Percentiles rank a stretch among this genome's conserved stretches.
phyloP scores from a whole-genome alignment of 2,329 filamentous ascomycete genomes.

The Aspergillus eucalypticola region DNA sequence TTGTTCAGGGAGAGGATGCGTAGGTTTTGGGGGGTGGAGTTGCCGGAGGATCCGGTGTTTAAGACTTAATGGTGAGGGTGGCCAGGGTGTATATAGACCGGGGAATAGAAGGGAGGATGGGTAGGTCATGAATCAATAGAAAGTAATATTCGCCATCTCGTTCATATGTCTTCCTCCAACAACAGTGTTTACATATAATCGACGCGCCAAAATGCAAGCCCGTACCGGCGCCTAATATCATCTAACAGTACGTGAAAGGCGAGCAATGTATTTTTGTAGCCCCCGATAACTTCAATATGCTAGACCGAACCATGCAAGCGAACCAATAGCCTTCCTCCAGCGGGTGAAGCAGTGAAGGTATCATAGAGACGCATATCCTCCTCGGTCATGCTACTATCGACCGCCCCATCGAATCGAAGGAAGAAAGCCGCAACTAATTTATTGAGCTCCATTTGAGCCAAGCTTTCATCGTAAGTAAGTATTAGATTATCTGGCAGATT shows the following conservation, averaged over 20 bases:
- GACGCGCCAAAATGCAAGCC: too few species aligned
- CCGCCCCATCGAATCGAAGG: neutral
- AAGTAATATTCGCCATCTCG: too few species aligned
- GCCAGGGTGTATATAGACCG: neutral
- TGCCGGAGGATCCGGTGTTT: neutral
- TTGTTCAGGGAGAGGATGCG: slow-evolving; percentile 1
- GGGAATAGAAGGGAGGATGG: too few species aligned
- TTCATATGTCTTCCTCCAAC: too few species aligned
- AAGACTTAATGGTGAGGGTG: neutral
- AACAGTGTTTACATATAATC: too few species aligned
- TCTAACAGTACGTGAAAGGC: neutral
- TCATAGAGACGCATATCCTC: neutral
- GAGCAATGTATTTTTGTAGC: neutral
- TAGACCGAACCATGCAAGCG: neutral
- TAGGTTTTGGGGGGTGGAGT: neutral
- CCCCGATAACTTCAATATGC: neutral
- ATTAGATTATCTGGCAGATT: neutral
- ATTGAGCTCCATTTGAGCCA: slow-evolving; percentile 1
- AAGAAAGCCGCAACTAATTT: neutral
- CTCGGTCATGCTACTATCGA: neutral
- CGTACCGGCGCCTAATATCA: too few species aligned
- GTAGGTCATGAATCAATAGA: too few species aligned
- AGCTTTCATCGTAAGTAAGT: neutral
- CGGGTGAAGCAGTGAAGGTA: neutral
- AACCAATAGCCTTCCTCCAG: neutral